Percentiles rank a stretch among this genome's conserved stretches.
These are phyloP conservation scores for Rossbeevera mucosa DNA, from an alignment of 768 basidiomycete genomes.

Conservation along the genomic window DNA sequence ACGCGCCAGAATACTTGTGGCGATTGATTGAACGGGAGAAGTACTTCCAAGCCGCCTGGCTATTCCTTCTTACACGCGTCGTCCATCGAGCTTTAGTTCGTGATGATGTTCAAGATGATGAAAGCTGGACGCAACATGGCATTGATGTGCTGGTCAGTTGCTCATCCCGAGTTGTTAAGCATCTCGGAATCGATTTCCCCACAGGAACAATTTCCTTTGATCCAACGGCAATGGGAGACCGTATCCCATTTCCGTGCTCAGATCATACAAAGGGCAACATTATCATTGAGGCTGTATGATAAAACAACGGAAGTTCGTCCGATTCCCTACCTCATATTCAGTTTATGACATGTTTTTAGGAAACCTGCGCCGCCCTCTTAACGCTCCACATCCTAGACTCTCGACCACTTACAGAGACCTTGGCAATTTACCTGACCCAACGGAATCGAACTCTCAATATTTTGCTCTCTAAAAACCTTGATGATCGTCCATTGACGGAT, in stretches of 20 bases:
- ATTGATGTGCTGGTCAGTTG: slow-evolving; percentile 56
- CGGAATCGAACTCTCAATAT: slow-evolving; percentile 55
- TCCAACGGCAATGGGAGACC: slow-evolving; percentile 91
- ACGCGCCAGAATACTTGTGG: slow-evolving; percentile 91
- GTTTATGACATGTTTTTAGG: slow-evolving; percentile 37
- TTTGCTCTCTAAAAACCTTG: slow-evolving; percentile 35
- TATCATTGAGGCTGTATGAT: slow-evolving; percentile 63
- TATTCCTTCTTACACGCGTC: slow-evolving; percentile 81
- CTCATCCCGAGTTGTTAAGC: neutral
- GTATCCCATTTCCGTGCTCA: slow-evolving; percentile 84
- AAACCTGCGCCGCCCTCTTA: slow-evolving; percentile 70
- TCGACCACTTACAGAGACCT: slow-evolving; percentile 67
- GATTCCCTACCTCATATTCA: neutral
- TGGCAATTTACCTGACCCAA: slow-evolving; percentile 68
- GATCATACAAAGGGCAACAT: slow-evolving; percentile 82
- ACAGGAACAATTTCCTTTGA: slow-evolving; percentile 82
- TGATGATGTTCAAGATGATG: slow-evolving; percentile 61
- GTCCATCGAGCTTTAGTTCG: slow-evolving; percentile 71
- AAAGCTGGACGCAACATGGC: slow-evolving; percentile 53
- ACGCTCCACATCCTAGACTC: slow-evolving; percentile 89
- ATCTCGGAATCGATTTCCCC: neutral
- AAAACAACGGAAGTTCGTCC: slow-evolving; percentile 49
- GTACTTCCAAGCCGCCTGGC: slow-evolving; percentile 80
- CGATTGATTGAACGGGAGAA: slow-evolving; percentile 74
- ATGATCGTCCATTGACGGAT: slow-evolving; percentile 30